Evolutionary conservation across 2,329 filamentous ascomycete species (phyloP).

Genomic region (Nothomitra cinnamomea): DNA sequence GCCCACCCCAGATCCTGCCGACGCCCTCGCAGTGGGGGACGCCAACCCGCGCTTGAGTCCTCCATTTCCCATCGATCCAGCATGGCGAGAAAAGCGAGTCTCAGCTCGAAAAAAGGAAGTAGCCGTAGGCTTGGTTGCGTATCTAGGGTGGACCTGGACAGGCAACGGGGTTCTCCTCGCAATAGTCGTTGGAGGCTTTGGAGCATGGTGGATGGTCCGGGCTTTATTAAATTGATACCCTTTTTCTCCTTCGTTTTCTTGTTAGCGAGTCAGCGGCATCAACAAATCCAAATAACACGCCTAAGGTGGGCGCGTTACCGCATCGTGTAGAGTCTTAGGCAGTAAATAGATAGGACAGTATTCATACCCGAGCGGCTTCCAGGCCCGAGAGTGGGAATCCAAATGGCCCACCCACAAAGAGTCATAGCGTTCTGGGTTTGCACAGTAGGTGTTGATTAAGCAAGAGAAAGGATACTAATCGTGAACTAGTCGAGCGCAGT

Average conservation of each 20-base stretch:
- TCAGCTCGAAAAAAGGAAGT: conserved; percentile 41
- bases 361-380: no score
- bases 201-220: conserved; percentile 5
- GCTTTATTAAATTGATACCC: not conserved
- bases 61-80: conserved; percentile 39
- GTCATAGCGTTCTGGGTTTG: no score
- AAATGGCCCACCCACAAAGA: no score
- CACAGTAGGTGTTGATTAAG: no score
- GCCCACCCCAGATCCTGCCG: conserved; percentile 20
- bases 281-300: no score
- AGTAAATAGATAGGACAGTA: no score
- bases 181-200: conserved; percentile 12
- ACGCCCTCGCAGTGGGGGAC: conserved; percentile 8
- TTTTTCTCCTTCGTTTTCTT: not conserved
- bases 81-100: conserved; percentile 37
- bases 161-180: conserved; percentile 24
- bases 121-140: conserved; percentile 38
- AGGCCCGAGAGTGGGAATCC: no score
- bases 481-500: no score
- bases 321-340: no score
- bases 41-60: conserved; percentile 25
- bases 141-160: conserved; percentile 32
- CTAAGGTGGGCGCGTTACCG: no score
- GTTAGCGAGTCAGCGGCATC: not conserved
- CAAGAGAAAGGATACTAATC: no score